Percentiles rank a stretch among this genome's conserved stretches.
phyloP scores from a whole-genome alignment of 1,284 basidiomycete genomes.

The Lentinus polychrous region DNA sequence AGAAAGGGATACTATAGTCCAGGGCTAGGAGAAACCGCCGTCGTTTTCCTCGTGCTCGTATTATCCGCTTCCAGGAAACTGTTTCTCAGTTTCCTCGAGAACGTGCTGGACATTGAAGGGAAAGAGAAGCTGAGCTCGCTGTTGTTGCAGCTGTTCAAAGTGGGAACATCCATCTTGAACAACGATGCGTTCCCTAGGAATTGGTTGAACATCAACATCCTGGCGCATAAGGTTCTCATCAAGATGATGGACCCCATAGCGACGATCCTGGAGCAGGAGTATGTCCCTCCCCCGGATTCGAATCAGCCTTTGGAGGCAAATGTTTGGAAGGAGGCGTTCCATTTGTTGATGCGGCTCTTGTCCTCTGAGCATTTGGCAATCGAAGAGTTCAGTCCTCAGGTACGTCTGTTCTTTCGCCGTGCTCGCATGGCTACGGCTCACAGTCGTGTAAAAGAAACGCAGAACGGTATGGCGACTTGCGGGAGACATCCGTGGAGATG shows the following conservation, averaged over 20 bases:
- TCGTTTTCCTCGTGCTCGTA: slow-evolving; percentile 80
- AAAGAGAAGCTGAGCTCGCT: slow-evolving; percentile 68
- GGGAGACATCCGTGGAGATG: slow-evolving; percentile 91
- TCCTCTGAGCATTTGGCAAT: slow-evolving; percentile 90
- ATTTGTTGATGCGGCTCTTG: slow-evolving; percentile 78
- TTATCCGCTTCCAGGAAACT: slow-evolving; percentile 75
- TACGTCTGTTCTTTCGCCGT: slow-evolving; percentile 19
- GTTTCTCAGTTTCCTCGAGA: slow-evolving; percentile 75
- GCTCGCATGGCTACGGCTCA: slow-evolving; percentile 5
- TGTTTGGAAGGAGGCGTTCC: slow-evolving; percentile 81
- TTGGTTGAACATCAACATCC: slow-evolving; percentile 91
- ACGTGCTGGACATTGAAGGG: slow-evolving; percentile 81
- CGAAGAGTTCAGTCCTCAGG: slow-evolving; percentile 91
- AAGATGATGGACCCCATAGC: slow-evolving; percentile 85
- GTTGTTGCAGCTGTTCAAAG: slow-evolving; percentile 76
- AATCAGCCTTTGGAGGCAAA: slow-evolving; percentile 67
- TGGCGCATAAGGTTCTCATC: slow-evolving; percentile 84
- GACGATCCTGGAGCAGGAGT: slow-evolving; percentile 71
- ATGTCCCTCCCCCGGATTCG: slow-evolving; percentile 66
- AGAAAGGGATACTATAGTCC: slow-evolving; percentile 61
- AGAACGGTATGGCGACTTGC: slow-evolving; percentile 94
- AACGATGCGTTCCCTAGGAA: slow-evolving; percentile 87
- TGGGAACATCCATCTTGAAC: slow-evolving; percentile 76
- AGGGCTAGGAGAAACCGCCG: slow-evolving; percentile 80
- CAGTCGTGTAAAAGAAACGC: slow-evolving; percentile 59